Base-by-base conservation (phyloP, 2,329 filamentous ascomycete species). In the Cladophialophora chaetospira region DNA sequence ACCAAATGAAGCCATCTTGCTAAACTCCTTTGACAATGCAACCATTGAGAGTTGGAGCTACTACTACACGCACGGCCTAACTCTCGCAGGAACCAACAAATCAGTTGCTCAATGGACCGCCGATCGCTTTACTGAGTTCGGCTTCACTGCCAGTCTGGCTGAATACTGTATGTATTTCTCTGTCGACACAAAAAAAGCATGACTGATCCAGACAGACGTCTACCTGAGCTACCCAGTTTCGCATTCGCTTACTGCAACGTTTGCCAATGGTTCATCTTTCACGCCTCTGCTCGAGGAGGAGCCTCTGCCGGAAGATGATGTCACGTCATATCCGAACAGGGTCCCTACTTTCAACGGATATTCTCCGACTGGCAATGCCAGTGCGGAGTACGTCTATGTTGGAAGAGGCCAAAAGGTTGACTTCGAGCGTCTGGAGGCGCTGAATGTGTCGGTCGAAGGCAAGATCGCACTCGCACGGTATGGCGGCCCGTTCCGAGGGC, bases 381-480 rank as follows among this genome's bases (percentile, higher is more conserved):
- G 70, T 57, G 77, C 75, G 28, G 75, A 78, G 66, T 79, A 75
- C 57, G 74, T 77, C 42, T 79, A 77, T 57, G 75, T 78, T 11
- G 75, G 76, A 26, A 66, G 68, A 26, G 73, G 72, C 2, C 65
- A 68, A 43, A 68, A 75, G 51, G 72, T 73, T n/a, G 77, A 79
- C 53, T 79, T 78, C 44, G 68, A 77, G n/a, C 69, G 74, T 13
- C 66, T 77, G 5, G 47, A 68, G 13, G 71, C 69, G 26, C 66
- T 77, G 5, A 74, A 74, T 25, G 72, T 79, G 11, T 63, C 73
- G 19, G 69, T 79, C 2, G 70, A 78, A 57, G 76, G 77, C 50
- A 79, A 78, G 61, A 78, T 79, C 57, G 77, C 76, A 1, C 61
- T 79, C n/a, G 71, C 75, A 19, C 73, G 72, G 56, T 79, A 77